A percentile compares a stretch with the other conserved stretches of the same genome.
Conservation (phyloP, 1,139 yeast genomes). For the Diutina pseudorugosa region DNA sequence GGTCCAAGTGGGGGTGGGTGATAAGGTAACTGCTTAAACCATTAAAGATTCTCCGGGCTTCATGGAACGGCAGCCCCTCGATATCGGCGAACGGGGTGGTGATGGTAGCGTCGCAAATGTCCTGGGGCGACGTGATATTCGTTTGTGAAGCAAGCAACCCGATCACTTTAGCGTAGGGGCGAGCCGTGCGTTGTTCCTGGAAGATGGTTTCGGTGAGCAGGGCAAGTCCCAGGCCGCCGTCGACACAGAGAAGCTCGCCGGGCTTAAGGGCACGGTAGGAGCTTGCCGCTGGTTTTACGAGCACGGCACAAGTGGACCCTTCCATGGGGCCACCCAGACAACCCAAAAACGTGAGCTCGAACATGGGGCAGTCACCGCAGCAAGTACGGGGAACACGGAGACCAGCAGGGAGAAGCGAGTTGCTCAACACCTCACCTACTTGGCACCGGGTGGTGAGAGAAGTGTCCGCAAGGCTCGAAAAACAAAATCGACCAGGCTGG, state of each 20-base stretch:
- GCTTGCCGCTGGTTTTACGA: constrained; percentile 43
- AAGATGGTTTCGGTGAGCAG: constrained; percentile 41
- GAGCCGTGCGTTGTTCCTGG: constrained; percentile 10
- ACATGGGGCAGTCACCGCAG: constrained; percentile 8
- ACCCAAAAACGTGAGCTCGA: constrained; percentile 53
- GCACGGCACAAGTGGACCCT: constrained; percentile 49
- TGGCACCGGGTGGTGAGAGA: background rate
- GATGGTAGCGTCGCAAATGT: constrained; percentile 13
- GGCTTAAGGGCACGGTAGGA: constrained; percentile 17
- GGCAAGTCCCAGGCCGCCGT: constrained; percentile 69
- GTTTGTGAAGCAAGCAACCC: constrained; percentile 14
- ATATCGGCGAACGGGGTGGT: constrained; percentile 8
- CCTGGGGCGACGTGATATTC: constrained; percentile 13
- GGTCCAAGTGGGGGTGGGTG: constrained; percentile 83
- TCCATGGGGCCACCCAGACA: constrained; percentile 74
- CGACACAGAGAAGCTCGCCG: constrained; percentile 40
- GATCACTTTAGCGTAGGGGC: constrained; percentile 1
- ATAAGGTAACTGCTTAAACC: constrained; percentile 38
- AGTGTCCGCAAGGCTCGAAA: background rate
- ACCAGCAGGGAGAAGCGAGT: background rate
- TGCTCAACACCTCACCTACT: background rate
- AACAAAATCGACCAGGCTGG: background rate
- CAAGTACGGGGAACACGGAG: background rate
- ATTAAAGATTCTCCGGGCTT: constrained; percentile 20
- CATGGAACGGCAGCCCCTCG: constrained; percentile 10